Evolutionary conservation across 1,284 basidiomycete genomes (phyloP), one percentile per base, ranked within the genome.

Genomic region (Tilletia indica): DNA sequence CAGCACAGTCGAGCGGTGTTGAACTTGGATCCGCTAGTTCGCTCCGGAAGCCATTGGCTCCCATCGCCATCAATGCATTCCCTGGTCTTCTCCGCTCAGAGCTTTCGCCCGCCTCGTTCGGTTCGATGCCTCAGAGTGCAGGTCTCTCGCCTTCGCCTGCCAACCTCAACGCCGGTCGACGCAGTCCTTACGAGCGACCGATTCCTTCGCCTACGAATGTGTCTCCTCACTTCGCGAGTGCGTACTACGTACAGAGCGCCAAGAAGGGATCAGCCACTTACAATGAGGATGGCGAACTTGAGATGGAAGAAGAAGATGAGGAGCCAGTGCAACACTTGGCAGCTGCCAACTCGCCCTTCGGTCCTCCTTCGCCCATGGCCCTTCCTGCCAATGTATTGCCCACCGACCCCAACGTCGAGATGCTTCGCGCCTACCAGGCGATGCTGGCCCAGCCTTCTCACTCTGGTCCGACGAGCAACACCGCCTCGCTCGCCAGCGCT

Each of bases 211-310:
- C 61, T 16, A 64, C 61, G 16, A 38, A 64, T 16, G 61, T 64
- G 34, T 64, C 61, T 9, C 61, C 61, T 11, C 61, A 64, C 38
- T 39, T 64, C 14, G 61, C 61, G 19, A 64, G 11, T 64, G 61
- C 61, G 11, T 64, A 64, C 61, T 64, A 64, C 61, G 34, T 16
- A 12, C 61, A 64, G 36, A 64, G 61, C 21, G 61, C 61, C 34
- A 64, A 64, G 31, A 64, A 64, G 61, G 61, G 61, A 8, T 64
- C 61, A 14, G 61, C 61, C 12, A 64, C 61, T 12, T 64, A 64
- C 61, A 64, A 64, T 21, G 61, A 64, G 4, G 61, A 64, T 21
- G 61, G 61, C 36, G 61, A 64, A 16, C 61, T 64, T 21, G 61
- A 64, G 61, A 16, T 21, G 21, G 58, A 61, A 9, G 58, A 61